These are phyloP conservation scores for Fomitopsis pulvina DNA, from an alignment of 768 basidiomycete genomes.

Conservation along the genomic window DNA sequence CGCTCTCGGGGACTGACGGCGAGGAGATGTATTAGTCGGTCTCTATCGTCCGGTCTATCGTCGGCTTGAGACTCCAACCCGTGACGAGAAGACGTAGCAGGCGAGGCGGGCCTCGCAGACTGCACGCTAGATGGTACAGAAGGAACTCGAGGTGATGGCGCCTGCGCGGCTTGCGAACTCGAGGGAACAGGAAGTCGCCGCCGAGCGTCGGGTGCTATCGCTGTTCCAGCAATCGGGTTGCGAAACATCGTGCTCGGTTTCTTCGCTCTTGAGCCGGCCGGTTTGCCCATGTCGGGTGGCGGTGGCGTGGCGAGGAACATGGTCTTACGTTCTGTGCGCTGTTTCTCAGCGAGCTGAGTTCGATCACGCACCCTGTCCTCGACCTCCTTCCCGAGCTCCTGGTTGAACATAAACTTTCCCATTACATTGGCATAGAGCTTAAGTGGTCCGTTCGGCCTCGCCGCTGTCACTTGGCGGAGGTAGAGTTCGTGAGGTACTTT, in stretches of 20 bases:
- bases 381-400: constrained; percentile 43
- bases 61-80: background rate
- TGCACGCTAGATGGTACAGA: background rate
- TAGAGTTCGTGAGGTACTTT: constrained; percentile 64
- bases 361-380: constrained; percentile 36
- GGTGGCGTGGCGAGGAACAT: constrained; percentile 35
- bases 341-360: constrained; percentile 33
- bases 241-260: constrained; percentile 12
- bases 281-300: constrained; percentile 14
- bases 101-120: constrained; percentile 17
- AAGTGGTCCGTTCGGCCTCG: constrained; percentile 56
- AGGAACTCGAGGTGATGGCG: background rate
- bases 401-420: constrained; percentile 66
- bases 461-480: constrained; percentile 50
- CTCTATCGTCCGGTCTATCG: constrained; percentile 15
- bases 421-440: constrained; percentile 69
- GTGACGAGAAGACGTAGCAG: constrained; percentile 16
- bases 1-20: constrained; percentile 42
- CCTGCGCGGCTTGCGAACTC: background rate
- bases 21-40: constrained; percentile 47
- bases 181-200: background rate
- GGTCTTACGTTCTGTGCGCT: constrained; percentile 42
- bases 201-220: constrained; percentile 2
- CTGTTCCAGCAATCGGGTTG: background rate
- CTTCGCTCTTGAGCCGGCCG: constrained; percentile 34